phyloP scores from a whole-genome alignment of 192 early-diverging fungal species.

The Umbelopsis isabellina region DNA sequence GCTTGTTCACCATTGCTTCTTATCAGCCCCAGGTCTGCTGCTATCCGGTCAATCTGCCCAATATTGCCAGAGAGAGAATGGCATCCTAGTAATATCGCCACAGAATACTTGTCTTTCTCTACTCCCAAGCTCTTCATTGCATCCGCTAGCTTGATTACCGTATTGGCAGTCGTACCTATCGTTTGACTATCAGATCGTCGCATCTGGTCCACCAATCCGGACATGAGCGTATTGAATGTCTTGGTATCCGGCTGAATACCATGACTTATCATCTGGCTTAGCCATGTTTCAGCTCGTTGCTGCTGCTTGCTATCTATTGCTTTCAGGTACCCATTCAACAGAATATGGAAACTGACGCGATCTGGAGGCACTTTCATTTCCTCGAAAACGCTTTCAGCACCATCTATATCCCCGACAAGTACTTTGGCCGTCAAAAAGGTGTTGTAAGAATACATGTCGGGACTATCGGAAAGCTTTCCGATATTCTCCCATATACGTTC shows the following conservation, averaged over 20 bases:
- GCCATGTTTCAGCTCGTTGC: conserved; percentile 12
- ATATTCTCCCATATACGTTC: conserved; percentile 9
- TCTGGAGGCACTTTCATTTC: conserved; percentile 28
- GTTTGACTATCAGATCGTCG: neutral
- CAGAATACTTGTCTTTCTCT: conserved; percentile 2
- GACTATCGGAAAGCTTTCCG: neutral
- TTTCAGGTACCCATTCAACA: conserved; percentile 38
- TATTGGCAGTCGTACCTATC: conserved; percentile 1
- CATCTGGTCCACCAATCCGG: conserved; percentile 27
- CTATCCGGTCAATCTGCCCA: neutral
- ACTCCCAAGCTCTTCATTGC: conserved; percentile 7
- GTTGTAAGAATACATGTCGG: conserved; percentile 3
- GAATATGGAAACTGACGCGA: conserved; percentile 33
- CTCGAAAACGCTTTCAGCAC: neutral
- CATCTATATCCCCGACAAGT: conserved; percentile 1
- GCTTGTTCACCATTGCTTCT: no score
- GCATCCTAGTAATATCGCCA: neutral
- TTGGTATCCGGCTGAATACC: conserved; percentile 36
- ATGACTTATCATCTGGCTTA: conserved; percentile 37
- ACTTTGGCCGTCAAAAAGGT: neutral
- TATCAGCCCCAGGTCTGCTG: neutral
- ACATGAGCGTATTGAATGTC: conserved; percentile 45
- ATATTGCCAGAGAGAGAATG: neutral
- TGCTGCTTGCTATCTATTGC: neutral
- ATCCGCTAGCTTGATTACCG: neutral